A percentile compares a stretch with the other conserved stretches of the same genome.
These are phyloP conservation scores for Pharus latifolius DNA, from an alignment of 176 grass and related monocot species.

Conservation along the genomic window DNA sequence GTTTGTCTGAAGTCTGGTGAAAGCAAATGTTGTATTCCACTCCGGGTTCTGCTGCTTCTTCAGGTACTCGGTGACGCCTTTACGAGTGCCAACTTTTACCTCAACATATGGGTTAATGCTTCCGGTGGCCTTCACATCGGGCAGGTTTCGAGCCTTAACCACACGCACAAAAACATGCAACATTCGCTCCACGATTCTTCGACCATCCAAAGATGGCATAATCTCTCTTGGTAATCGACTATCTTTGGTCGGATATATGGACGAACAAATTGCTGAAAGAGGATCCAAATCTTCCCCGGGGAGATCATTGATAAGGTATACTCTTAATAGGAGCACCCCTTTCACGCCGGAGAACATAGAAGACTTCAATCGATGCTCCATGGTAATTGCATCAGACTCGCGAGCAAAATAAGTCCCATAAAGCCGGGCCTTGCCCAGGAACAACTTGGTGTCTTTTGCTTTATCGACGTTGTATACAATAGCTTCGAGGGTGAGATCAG, in stretches of 20 bases:
- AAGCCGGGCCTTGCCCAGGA: neutral
- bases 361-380: neutral
- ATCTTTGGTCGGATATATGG: neutral
- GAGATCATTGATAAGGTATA: neutral
- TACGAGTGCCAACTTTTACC: neutral
- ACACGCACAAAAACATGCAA: neutral
- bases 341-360: too few relatives aligned
- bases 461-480: neutral
- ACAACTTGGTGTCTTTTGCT: fast-evolving
- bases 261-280: neutral
- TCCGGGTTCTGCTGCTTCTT: constrained; percentile 18
- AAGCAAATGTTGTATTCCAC: constrained; percentile 24
- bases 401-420: neutral
- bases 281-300: neutral
- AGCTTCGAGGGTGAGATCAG: neutral
- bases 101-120: constrained; percentile 17
- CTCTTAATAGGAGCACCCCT: neutral
- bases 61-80: neutral
- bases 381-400: neutral
- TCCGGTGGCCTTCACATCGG: neutral
- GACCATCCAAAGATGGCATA: too few relatives aligned
- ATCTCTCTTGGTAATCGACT: too few relatives aligned
- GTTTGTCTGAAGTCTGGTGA: neutral
- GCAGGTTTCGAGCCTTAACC: neutral
- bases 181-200: neutral